These are phyloP conservation scores for Russula emetica DNA, from an alignment of 768 basidiomycete genomes.

Conservation along the genomic window DNA sequence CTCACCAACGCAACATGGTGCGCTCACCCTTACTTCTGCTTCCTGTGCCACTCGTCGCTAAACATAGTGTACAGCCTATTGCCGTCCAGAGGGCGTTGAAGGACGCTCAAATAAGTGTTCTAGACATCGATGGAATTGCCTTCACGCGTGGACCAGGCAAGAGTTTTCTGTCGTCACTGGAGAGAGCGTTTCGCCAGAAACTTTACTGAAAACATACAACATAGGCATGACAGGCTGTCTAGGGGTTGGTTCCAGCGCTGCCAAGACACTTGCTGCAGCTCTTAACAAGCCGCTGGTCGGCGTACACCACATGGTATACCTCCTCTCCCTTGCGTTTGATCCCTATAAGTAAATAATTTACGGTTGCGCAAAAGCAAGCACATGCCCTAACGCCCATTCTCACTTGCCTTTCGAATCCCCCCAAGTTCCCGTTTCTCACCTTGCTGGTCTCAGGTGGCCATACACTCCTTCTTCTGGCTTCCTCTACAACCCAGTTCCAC, in stretches of 20 bases:
- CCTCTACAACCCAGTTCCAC: slow-evolving; percentile 51
- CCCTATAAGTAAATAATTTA: slow-evolving; percentile 12
- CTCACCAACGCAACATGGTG: slow-evolving; percentile 80
- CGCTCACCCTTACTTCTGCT: slow-evolving; percentile 15
- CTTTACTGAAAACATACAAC: neutral
- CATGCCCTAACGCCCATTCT: slow-evolving; percentile 50
- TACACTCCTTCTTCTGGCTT: slow-evolving; percentile 78
- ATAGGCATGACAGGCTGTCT: slow-evolving; percentile 78
- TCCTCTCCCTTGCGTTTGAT: neutral
- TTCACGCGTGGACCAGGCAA: slow-evolving; percentile 85
- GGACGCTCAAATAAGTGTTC: slow-evolving; percentile 55
- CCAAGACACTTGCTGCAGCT: slow-evolving; percentile 79
- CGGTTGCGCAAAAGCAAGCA: slow-evolving; percentile 61
- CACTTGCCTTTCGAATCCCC: slow-evolving; percentile 38
- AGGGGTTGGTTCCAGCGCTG: slow-evolving; percentile 71
- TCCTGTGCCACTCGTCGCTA: neutral
- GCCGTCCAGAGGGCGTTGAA: slow-evolving; percentile 65
- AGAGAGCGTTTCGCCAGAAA: neutral
- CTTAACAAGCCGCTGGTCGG: slow-evolving; percentile 77
- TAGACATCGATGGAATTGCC: slow-evolving; percentile 79
- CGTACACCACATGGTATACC: slow-evolving; percentile 89
- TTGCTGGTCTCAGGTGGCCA: slow-evolving; percentile 93
- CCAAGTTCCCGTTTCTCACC: slow-evolving; percentile 77
- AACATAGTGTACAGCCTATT: slow-evolving; percentile 49
- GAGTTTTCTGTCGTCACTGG: too few species aligned